Evolutionary conservation across 2,329 filamentous ascomycete species (phyloP), one percentile per base, ranked within the genome.

Genomic region (Aspergillus costaricaensis): DNA sequence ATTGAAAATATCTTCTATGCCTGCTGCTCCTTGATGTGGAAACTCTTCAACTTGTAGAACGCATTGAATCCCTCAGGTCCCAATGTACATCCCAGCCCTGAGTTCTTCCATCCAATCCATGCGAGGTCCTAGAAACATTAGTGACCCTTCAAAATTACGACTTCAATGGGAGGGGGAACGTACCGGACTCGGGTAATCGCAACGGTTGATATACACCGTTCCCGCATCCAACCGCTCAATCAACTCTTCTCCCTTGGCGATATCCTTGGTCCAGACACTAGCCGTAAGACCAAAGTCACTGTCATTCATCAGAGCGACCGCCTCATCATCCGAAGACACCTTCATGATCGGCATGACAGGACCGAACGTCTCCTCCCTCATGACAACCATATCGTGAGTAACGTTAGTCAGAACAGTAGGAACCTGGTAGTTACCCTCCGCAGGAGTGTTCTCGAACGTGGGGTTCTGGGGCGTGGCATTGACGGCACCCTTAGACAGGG

Each of bases 51-150:
- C 83, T 93, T 95, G 69, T 94, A 89, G 72, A 96, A 96, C 71
- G 94, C 91, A 68, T 96, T 92, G 72, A 93, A 97, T 12, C 91
- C 93, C 70, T 91, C 94, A 67, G 83, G 88, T 77, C 91, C 92
- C 69, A 97, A 79, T 8, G 92, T 96, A 70, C 91, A 88, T 32
- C 93, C 93, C 77, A 91, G 91, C 63, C 93, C 92, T 57, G 92
- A 96, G 73, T 95, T 90, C 82, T 96, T 97, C 91, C 91, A 96
- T 6, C 93, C 93, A 3, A 91, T 93, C 91, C 91, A 95, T 9
- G 91, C 91, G 67, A 95, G 85, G 76, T 95, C 91, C 91, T 93
- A 43, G 3, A 30, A 12, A 8, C 2, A 67, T 17, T 7, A 23
- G 50, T 21, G 43, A 8, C 27, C 10, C 8, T 56, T 23, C 2